Base-by-base conservation (phyloP, 352 stramenopile genomes). In the Phytopythium aichiense region DNA sequence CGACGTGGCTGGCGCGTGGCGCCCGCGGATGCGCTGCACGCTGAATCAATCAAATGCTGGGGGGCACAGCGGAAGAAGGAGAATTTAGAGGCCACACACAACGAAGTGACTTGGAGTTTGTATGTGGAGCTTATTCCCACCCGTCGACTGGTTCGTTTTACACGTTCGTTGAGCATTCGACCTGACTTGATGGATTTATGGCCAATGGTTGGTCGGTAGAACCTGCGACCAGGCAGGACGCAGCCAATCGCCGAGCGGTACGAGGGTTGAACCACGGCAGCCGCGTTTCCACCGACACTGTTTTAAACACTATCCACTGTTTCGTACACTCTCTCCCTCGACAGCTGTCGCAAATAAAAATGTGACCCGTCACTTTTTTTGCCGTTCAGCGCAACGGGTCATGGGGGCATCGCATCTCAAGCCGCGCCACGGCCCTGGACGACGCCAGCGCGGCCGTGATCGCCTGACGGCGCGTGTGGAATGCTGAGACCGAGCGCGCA, bases 221-320 rank as follows among this genome's bases (percentile, higher is more conserved):
- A 53, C 46, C 45, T 74, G 68, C 68, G 68, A 74, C 68, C 60
- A 66, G 68, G 64, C 68, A 68, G 49, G 2, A 35, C 40, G 42
- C 20, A 28, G 57, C 64, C 68, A 74, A 64, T 61, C 67, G 66
- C 37, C 51, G 31, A 31, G 28, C 28, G 4, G 28, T 7, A 31
- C 28, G 4, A 5, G 0, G 28, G 28, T 71, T 74, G 57, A 71
- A 68, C 64, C 30, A 67, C 12, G 7, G 35, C 16, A 11, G 16
- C 16, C 15, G 30, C 43, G 25, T 37, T 54, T 55, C 38, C 33
- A 42, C 13, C 25, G 25, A 58, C 20, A 7, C n/a, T 63, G 64
- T 67, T 67, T 52, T 43, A 58, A 60, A 58, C 51, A 54, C 15
- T 45, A 37, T 33, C 25, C 20, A 7, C n/a, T 63, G 64, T 67